phyloP scores from a whole-genome alignment of 257 asterid species.

The Solanum paucissectum region DNA sequence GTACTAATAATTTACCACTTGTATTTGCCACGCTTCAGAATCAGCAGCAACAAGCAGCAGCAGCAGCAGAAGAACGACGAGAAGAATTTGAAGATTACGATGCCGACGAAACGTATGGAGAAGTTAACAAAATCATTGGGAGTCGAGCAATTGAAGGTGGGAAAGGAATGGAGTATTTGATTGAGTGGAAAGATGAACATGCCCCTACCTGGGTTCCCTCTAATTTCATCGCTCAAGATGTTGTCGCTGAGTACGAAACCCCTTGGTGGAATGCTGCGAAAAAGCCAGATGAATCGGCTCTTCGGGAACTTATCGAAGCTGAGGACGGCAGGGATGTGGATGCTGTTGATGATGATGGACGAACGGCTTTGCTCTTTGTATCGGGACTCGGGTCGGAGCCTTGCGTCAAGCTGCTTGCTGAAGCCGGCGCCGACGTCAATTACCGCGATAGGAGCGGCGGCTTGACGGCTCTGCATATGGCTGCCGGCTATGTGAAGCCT shows the following conservation, averaged over 20 bases:
- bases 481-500: slow-evolving; percentile 77
- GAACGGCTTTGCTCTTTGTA: slow-evolving; percentile 79
- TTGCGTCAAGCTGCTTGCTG: slow-evolving; percentile 54
- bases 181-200: slow-evolving; percentile 90
- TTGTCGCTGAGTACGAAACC: slow-evolving; percentile 76
- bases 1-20: neutral
- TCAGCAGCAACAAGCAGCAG: slow-evolving; percentile 12
- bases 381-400: slow-evolving; percentile 85
- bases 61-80: neutral
- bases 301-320: slow-evolving; percentile 31
- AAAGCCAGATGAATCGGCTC: slow-evolving; percentile 54
- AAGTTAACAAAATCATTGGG: slow-evolving; percentile 63
- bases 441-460: slow-evolving; percentile 57
- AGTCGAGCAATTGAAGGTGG: slow-evolving; percentile 48
- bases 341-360: slow-evolving; percentile 74
- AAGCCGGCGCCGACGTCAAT: slow-evolving; percentile 61
- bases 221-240: slow-evolving; percentile 71
- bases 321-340: slow-evolving; percentile 60
- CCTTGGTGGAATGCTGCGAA: slow-evolving; percentile 95
- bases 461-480: slow-evolving; percentile 74
- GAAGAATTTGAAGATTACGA: slow-evolving; percentile 34
- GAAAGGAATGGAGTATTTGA: slow-evolving; percentile 70
- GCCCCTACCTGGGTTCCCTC: slow-evolving; percentile 95
- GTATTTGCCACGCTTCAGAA: slow-evolving; percentile 50
- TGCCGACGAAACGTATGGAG: slow-evolving; percentile 67